phyloP scores from a whole-genome alignment of 148 eudicot species.

The Cornus suecica region DNA sequence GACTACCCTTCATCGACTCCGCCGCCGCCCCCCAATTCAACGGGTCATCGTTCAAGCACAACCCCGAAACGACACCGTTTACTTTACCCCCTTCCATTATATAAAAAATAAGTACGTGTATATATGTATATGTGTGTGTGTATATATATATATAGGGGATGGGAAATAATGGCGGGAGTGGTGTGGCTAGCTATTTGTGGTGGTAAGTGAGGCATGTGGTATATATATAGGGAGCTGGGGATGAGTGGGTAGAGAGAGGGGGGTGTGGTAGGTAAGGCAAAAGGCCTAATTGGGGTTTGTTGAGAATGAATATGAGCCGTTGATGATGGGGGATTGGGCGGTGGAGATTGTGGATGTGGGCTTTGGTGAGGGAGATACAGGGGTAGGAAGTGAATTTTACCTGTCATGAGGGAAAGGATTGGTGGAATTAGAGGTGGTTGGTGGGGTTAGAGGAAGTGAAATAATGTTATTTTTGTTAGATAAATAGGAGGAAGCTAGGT shows the following conservation, averaged over 20 bases:
- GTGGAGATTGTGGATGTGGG: neutral
- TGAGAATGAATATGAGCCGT: constrained; percentile 19
- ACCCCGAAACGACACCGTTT: constrained; percentile 16
- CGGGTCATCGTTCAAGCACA: constrained; percentile 58
- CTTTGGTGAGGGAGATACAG: too few relatives aligned
- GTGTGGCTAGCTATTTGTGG: neutral
- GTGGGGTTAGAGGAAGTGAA: neutral
- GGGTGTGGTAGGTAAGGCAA: neutral
- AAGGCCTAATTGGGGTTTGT: constrained; percentile 25
- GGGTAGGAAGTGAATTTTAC: too few relatives aligned
- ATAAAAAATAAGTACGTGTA: neutral
- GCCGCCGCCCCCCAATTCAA: constrained; percentile 77
- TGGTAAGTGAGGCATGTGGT: neutral
- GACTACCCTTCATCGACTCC: constrained; percentile 55
- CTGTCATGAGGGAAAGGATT: neutral
- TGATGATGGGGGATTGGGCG: neutral
- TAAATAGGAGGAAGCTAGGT: too few relatives aligned
- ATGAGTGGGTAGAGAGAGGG: neutral
- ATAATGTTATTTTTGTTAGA: too few relatives aligned
- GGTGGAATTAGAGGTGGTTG: neutral
- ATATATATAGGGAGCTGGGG: neutral
- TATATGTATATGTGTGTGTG: neutral
- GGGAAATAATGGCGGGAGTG: neutral
- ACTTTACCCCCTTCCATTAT: constrained; percentile 12
- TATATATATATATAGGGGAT: neutral